Evolutionary conservation across 169 alveolate genomes (phyloP).

Genomic region (Theileria orientalis): DNA sequence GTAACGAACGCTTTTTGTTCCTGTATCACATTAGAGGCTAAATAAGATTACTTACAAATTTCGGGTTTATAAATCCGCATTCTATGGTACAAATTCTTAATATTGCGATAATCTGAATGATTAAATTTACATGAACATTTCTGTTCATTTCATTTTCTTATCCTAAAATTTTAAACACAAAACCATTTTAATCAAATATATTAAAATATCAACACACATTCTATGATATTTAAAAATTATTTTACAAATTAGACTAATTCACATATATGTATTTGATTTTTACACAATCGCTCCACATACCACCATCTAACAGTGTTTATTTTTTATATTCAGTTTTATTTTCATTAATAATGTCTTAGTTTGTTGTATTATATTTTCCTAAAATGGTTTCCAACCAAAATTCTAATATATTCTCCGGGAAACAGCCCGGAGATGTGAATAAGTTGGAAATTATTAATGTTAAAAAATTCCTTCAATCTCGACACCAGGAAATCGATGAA

Average conservation of each 20-base stretch:
- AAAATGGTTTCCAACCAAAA: not conserved
- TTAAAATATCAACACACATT: not conserved
- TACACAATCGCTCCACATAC: not conserved
- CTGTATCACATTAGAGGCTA: not conserved
- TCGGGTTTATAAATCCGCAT: not conserved
- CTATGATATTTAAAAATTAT: not conserved
- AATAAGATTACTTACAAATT: not conserved
- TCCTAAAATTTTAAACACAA: not conserved
- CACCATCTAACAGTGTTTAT: not conserved
- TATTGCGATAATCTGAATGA: constrained; percentile 3
- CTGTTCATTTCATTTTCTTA: constrained; percentile 9
- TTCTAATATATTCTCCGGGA: constrained; percentile 40
- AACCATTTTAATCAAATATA: not conserved
- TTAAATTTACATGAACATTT: not conserved
- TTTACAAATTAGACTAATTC: not conserved
- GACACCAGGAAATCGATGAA: constrained; percentile 54
- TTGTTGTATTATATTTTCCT: not conserved
- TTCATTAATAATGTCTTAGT: not conserved
- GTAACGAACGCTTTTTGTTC: constrained; percentile 1
- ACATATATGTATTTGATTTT: not conserved
- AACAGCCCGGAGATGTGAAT: constrained; percentile 49
- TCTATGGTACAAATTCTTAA: not conserved
- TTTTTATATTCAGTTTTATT: not conserved
- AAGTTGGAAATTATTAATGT: constrained; percentile 58
- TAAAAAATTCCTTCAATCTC: constrained; percentile 47